These are phyloP conservation scores for Cenchrus fungigraminus DNA, from an alignment of 176 grass and related monocot species.

Conservation along the genomic window DNA sequence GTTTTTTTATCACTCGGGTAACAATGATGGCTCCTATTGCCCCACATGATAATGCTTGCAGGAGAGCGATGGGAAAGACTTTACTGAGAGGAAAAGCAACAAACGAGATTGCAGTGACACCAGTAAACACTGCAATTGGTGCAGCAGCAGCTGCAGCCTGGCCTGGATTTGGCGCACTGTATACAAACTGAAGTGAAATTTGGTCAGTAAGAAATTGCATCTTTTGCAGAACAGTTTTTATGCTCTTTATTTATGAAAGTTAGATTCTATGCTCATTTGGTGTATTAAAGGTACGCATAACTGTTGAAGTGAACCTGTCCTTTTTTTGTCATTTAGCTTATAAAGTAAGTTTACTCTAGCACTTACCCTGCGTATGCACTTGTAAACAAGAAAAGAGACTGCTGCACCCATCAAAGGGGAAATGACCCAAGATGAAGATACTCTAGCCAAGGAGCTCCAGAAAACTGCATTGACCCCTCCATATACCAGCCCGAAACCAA, in stretches of 20 bases:
- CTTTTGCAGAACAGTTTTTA: conserved; percentile 5
- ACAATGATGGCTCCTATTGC: conserved; percentile 83
- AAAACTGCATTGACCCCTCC: conserved; percentile 88
- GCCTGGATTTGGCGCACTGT: conserved; percentile 93
- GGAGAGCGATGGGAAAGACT: conserved; percentile 52
- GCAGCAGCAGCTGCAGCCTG: conserved; percentile 94
- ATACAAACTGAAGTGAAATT: conserved; percentile 82
- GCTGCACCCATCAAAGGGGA: conserved; percentile 93
- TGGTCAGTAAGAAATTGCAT: conserved; percentile 24
- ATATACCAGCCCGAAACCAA: conserved; percentile 87
- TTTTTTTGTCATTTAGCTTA: conserved; percentile 32
- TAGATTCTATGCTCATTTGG: background rate
- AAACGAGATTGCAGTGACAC: conserved; percentile 87
- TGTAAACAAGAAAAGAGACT: conserved; percentile 93
- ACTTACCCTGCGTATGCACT: conserved; percentile 93
- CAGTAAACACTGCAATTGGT: conserved; percentile 90
- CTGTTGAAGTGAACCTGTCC: conserved; percentile 8
- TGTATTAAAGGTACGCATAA: conserved; percentile 9
- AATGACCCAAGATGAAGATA: conserved; percentile 95
- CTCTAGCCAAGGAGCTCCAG: conserved; percentile 92
- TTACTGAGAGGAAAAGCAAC: conserved; percentile 89
- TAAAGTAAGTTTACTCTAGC: conserved; percentile 19
- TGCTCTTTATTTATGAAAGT: conserved; percentile 22
- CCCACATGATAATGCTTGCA: conserved; percentile 82
- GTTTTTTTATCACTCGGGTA: conserved; percentile 62